Conservation (phyloP, 371 early-diverging fungal genomes). For the Lichtheimia corymbifera region DNA sequence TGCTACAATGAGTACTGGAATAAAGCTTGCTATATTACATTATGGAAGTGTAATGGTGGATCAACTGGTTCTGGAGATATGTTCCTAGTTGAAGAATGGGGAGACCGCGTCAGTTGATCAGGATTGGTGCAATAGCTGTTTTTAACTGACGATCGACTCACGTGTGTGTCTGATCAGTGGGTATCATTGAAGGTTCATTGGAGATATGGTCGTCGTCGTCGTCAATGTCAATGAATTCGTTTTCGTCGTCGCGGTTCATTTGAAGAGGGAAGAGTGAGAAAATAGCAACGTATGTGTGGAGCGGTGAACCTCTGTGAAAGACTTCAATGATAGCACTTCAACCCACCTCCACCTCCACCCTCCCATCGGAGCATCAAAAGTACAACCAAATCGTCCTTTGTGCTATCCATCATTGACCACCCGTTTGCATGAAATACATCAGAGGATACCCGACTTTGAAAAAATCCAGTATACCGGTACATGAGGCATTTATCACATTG, state of each 20-base stretch:
- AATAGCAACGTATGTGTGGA: not conserved
- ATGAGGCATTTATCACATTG: too few species aligned
- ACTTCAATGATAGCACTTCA: too few species aligned
- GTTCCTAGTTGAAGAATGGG: not conserved
- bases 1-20: not conserved
- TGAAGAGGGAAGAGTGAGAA: not conserved
- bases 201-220: constrained; percentile 14
- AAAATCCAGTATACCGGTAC: too few species aligned
- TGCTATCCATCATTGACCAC: not conserved
- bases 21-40: constrained; percentile 4
- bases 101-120: too few species aligned
- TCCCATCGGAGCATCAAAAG: not conserved
- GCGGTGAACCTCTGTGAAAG: not conserved
- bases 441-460: too few species aligned
- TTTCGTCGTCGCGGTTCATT: constrained; percentile 19
- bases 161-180: not conserved
- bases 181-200: not conserved
- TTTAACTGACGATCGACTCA: not conserved
- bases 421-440: not conserved
- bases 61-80: not conserved
- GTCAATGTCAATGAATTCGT: constrained; percentile 36
- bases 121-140: not conserved
- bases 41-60: not conserved
- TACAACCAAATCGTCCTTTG: not conserved
- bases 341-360: too few species aligned